These are phyloP conservation scores for Ophiostoma piceae DNA, from an alignment of 2,329 filamentous ascomycete species.

Conservation along the genomic window DNA sequence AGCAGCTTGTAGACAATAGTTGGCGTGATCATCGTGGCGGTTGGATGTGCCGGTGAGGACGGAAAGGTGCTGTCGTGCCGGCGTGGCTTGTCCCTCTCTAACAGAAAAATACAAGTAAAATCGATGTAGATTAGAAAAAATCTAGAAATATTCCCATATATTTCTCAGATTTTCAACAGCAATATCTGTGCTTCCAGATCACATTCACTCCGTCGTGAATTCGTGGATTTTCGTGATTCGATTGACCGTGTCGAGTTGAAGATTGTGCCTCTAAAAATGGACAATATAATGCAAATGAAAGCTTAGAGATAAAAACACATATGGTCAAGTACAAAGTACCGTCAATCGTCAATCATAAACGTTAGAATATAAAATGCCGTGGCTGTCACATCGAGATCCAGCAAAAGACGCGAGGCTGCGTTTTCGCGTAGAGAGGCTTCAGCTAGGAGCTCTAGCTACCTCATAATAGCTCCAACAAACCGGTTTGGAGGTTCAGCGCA, in stretches of 20 bases:
- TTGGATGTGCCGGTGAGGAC: neutral
- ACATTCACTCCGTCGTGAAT: neutral
- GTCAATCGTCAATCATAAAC: neutral
- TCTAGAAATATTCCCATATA: neutral
- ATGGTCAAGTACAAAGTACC: neutral
- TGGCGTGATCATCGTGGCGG: conserved; percentile 8
- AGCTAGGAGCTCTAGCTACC: neutral
- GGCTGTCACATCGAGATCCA: neutral
- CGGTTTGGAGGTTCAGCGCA: neutral
- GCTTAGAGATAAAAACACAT: neutral
- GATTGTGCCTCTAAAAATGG: neutral
- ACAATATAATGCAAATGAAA: neutral
- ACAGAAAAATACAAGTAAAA: neutral
- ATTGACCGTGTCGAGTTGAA: neutral
- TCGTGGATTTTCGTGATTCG: too few species aligned
- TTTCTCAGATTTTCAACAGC: neutral
- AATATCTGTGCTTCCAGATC: neutral
- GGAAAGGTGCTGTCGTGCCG: neutral
- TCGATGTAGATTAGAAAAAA: neutral
- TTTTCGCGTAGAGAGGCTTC: neutral
- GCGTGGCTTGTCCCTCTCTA: neutral
- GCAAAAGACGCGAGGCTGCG: neutral
- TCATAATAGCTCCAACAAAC: neutral
- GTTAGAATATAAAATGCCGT: neutral
- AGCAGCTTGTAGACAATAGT: conserved; percentile 25